phyloP scores from a whole-genome alignment of 1,284 basidiomycete genomes.

The Irpex sp. region DNA sequence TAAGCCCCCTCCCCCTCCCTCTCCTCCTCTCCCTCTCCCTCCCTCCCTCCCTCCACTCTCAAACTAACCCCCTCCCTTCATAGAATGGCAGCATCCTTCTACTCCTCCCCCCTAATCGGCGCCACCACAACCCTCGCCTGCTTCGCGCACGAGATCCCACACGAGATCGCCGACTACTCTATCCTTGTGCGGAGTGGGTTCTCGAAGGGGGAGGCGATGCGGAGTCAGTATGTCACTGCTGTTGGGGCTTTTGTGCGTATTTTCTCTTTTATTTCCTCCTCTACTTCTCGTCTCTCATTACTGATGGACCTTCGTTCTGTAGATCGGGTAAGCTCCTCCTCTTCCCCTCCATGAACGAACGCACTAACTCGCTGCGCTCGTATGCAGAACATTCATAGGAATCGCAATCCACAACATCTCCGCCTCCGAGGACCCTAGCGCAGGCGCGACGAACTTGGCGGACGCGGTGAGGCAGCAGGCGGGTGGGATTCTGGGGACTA shows the following conservation, averaged over 20 bases:
- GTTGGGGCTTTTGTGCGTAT: slow-evolving; percentile 80
- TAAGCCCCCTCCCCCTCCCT: too few species aligned
- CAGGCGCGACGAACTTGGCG: slow-evolving; percentile 50
- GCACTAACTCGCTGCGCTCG: not conserved
- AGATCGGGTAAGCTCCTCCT: slow-evolving; percentile 44
- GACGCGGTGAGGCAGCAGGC: slow-evolving; percentile 68
- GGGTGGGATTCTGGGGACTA: slow-evolving; percentile 74
- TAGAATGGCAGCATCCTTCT: slow-evolving; percentile 88
- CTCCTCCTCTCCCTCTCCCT: too few species aligned
- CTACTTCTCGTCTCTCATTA: too few species aligned
- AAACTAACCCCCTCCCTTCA: too few species aligned
- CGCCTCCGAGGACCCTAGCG: slow-evolving; percentile 37
- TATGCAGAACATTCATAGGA: slow-evolving; percentile 77
- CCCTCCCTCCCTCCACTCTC: too few species aligned
- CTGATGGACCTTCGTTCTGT: not conserved
- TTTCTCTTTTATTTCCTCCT: not conserved
- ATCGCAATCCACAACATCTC: slow-evolving; percentile 78
- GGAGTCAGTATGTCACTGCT: slow-evolving; percentile 84
- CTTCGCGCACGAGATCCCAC: slow-evolving; percentile 88
- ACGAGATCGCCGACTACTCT: slow-evolving; percentile 90
- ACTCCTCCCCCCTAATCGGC: slow-evolving; percentile 82
- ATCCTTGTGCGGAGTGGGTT: slow-evolving; percentile 86
- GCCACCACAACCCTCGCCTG: slow-evolving; percentile 88
- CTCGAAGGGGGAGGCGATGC: slow-evolving; percentile 85
- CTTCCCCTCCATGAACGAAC: not conserved